These are phyloP conservation scores for Echeveria elegans DNA, from an alignment of 164 flowering plant genomes.

Conservation along the genomic window DNA sequence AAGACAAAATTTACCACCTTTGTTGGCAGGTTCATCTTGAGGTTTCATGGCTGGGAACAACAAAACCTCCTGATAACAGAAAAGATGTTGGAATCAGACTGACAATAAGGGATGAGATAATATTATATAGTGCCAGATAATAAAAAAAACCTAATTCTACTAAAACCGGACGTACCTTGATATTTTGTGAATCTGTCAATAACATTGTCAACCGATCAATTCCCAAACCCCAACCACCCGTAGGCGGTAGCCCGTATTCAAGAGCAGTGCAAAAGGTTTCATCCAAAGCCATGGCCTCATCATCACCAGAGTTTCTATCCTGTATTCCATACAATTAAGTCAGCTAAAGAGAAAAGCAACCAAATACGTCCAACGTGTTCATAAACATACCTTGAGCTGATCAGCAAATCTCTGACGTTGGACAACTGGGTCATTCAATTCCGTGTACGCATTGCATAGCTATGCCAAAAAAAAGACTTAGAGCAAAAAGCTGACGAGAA, in stretches of 20 bases:
- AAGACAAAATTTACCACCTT: constrained; percentile 24
- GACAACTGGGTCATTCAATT: constrained; percentile 92
- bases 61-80: constrained; percentile 60
- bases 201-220: constrained; percentile 84
- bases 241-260: constrained; percentile 93
- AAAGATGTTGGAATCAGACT: neutral
- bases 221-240: constrained; percentile 99
- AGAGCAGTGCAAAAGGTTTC: constrained; percentile 85
- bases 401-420: constrained; percentile 90
- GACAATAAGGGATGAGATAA: neutral
- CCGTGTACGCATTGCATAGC: constrained; percentile 96
- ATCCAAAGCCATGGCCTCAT: constrained; percentile 96
- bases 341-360: neutral
- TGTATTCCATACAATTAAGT: constrained; percentile 18
- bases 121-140: neutral
- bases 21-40: constrained; percentile 57
- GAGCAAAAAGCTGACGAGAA: neutral
- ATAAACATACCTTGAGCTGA: constrained; percentile 69
- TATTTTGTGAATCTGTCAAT: constrained; percentile 87
- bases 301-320: constrained; percentile 97
- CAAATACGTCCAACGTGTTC: too few species aligned
- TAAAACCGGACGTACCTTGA: constrained; percentile 45
- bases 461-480: constrained; percentile 15
- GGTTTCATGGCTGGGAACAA: constrained; percentile 95
- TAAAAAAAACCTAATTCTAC: neutral